Percentiles rank a stretch among this genome's conserved stretches.
These are phyloP conservation scores for Mimosa pudica DNA, from an alignment of 306 rosid species.

Conservation along the genomic window DNA sequence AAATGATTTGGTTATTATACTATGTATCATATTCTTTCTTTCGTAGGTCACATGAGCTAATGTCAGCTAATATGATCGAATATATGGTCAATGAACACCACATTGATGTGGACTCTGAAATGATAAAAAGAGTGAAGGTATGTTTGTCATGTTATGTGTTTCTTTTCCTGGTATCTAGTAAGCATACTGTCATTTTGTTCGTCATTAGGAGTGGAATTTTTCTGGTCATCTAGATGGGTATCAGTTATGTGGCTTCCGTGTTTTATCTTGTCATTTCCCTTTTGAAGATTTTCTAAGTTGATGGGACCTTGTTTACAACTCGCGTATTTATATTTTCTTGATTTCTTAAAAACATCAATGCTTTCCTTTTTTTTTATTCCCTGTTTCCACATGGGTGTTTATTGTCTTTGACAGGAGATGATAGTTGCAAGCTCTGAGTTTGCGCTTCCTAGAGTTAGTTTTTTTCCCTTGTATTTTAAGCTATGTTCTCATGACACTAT, in stretches of 20 bases:
- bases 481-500: constrained; percentile 5
- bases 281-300: constrained; percentile 18
- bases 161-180: constrained; percentile 21
- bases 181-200: constrained; percentile 20
- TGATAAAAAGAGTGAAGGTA: constrained; percentile 80
- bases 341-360: not conserved
- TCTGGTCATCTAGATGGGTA: not conserved
- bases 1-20: not conserved
- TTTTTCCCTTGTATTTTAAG: not conserved
- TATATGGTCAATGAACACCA: constrained; percentile 76
- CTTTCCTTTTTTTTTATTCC: not conserved
- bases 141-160: constrained; percentile 11
- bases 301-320: constrained; percentile 8
- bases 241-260: constrained; percentile 23
- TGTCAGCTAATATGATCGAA: constrained; percentile 88
- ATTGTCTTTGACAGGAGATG: constrained; percentile 72
- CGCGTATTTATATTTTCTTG: not conserved
- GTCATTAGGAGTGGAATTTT: constrained; percentile 5
- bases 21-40: constrained; percentile 19
- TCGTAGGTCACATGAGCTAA: constrained; percentile 84
- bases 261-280: not conserved
- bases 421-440: constrained; percentile 79
- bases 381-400: constrained; percentile 9
- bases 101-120: constrained; percentile 69
- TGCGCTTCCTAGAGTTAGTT: constrained; percentile 57